Evolutionary conservation across 805 yeast species (phyloP).

Genomic region (Hanseniaspora singularis): DNA sequence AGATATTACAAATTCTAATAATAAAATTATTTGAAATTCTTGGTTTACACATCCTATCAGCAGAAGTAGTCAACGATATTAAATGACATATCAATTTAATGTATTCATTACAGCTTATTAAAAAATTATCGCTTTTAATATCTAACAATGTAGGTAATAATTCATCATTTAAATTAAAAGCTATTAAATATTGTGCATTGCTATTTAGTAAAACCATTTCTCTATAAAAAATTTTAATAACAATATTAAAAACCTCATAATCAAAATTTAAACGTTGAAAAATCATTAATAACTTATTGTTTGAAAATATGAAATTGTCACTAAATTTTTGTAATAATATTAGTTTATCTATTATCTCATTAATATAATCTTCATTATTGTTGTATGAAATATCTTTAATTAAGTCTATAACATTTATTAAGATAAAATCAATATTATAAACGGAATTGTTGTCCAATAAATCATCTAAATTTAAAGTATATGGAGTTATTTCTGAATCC

Average conservation of each 20-base stretch:
- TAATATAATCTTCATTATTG: not conserved
- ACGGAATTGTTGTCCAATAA: slow-evolving; percentile 4
- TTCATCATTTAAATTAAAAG: not conserved
- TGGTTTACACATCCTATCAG: not conserved
- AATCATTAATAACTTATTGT: slow-evolving; percentile 9
- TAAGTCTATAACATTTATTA: slow-evolving; percentile 10
- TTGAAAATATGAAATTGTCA: slow-evolving; percentile 8
- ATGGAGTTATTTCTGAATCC: too few species aligned
- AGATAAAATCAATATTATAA: slow-evolving; percentile 11
- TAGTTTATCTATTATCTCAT: not conserved
- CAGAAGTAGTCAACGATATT: not conserved
- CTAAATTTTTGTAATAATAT: slow-evolving; percentile 6
- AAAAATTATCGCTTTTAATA: not conserved
- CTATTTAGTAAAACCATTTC: slow-evolving; percentile 2
- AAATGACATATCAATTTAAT: not conserved
- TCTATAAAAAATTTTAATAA: slow-evolving; percentile 9
- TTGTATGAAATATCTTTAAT: not conserved
- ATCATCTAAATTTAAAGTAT: not conserved
- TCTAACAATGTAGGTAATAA: not conserved
- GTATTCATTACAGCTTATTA: slow-evolving; percentile 5
- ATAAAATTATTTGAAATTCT: slow-evolving; percentile 3
- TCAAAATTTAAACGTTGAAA: slow-evolving; percentile 6
- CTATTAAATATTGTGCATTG: not conserved
- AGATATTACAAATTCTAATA: slow-evolving; percentile 5
- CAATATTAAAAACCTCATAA: slow-evolving; percentile 1